Evolutionary conservation across 352 stramenopile species (phyloP).

Genomic region (Globisporangium takayamanum): DNA sequence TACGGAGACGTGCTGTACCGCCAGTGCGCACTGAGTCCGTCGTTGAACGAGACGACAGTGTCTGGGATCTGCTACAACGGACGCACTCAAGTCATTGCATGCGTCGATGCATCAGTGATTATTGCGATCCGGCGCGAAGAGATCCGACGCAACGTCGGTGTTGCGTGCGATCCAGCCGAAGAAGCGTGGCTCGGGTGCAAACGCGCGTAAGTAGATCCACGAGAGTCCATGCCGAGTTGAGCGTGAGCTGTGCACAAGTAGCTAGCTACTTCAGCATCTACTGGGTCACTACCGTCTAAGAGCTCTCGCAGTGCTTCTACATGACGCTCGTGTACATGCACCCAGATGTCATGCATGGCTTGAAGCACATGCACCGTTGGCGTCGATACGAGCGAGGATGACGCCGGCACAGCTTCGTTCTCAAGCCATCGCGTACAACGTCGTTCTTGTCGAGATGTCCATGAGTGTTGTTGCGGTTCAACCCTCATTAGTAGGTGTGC

Average conservation of each 20-base stretch:
- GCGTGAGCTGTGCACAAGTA: neutral
- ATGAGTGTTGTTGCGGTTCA: neutral
- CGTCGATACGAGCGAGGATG: too few species aligned
- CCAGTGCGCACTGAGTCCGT: neutral
- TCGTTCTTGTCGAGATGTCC: too few species aligned
- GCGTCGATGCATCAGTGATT: neutral
- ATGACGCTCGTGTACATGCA: too few species aligned
- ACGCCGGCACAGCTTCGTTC: too few species aligned
- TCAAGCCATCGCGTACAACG: too few species aligned
- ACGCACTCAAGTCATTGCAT: conserved; percentile 2
- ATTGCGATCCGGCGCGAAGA: conserved; percentile 4
- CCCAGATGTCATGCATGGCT: too few species aligned
- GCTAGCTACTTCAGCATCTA: neutral
- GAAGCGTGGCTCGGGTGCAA: conserved; percentile 10
- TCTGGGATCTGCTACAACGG: conserved; percentile 6
- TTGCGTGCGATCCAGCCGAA: conserved; percentile 3
- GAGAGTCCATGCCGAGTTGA: neutral
- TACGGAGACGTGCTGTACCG: conserved; percentile 4
- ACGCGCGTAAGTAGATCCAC: neutral
- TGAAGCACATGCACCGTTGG: too few species aligned
- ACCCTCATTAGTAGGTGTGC: neutral
- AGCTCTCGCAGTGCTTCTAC: too few species aligned
- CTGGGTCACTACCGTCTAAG: too few species aligned
- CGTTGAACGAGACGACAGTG: neutral
- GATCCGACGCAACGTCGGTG: conserved; percentile 2